Conservation (phyloP, 2,329 filamentous ascomycete species). For the Colletotrichum incanum region DNA sequence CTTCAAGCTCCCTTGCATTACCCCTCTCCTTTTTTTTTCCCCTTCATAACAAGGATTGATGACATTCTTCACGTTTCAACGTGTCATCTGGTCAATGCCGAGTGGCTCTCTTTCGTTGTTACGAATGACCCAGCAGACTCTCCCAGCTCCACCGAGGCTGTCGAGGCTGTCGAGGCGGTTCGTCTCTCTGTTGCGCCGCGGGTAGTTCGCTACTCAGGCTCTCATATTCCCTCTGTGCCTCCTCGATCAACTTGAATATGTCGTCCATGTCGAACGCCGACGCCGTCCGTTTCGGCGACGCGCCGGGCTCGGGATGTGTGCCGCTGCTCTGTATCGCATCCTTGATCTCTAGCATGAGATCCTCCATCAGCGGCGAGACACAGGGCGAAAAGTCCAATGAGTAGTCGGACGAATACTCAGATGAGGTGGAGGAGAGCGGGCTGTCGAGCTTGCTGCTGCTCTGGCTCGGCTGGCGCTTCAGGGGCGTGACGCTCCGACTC, state of each 20-base stretch:
- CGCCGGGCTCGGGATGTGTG: not conserved
- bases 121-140: conserved; percentile 14
- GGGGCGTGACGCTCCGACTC: conserved; percentile 34
- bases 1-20: not conserved
- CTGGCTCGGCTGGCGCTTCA: conserved; percentile 35
- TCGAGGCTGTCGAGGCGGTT: conserved; percentile 1
- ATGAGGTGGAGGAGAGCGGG: conserved; percentile 26
- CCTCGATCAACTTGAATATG: conserved; percentile 35
- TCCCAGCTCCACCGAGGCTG: conserved; percentile 34
- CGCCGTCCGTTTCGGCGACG: not conserved
- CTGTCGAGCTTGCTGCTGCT: conserved; percentile 36
- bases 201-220: conserved; percentile 13
- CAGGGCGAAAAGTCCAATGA: conserved; percentile 32
- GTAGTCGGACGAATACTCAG: conserved; percentile 33
- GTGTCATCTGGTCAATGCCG: not conserved
- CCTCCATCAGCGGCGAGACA: conserved; percentile 40
- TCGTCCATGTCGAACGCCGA: conserved; percentile 36
- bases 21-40: no score
- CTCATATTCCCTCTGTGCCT: conserved; percentile 39
- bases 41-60: not conserved
- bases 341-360: conserved; percentile 37
- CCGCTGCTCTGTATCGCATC: conserved; percentile 40
- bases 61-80: not conserved
- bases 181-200: not conserved
- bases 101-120: conserved; percentile 7